Evolutionary conservation across 2,329 filamentous ascomycete genomes (phyloP), one percentile per base, ranked within the genome.

Genomic region (Aspergillus fischeri): DNA sequence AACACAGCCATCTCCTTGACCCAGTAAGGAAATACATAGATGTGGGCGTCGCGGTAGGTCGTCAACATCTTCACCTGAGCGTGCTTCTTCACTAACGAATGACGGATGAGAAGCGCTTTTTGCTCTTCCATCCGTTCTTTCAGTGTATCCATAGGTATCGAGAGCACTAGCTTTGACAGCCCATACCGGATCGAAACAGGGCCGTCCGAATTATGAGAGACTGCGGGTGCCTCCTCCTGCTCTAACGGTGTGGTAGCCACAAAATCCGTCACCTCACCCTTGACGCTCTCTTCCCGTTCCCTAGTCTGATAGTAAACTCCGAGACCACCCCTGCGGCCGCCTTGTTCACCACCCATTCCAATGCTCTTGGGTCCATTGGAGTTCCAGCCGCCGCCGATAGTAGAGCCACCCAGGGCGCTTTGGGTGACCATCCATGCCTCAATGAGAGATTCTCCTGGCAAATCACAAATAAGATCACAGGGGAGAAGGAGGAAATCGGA

Each of bases 21-120:
- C 93, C 94, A 97, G 63, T 86, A 86, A 0, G 94, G 94, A 64
- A 99, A 90, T 61, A 99, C 86, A 74, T 99, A 99, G 57, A 97
- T 88, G 70, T 97, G 93, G 0, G 93, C 90, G 71, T 97, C 93
- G 45, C 94, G 85, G 71, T 95, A 88, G 3, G 87, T 91, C 14
- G 87, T 93, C 58, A 92, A 81, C 81, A 97, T 88, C 65, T 88
- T 88, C 45, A 96, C 80, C 35, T 86, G 85, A 9, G 90, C 86
- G 67, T 96, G 87, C 63, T 85, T 85, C 57, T 86, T 83, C 11
- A 97, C 78, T 29, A 97, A 80, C 3, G 86, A 86, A 67, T 93
- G 88, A 3, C 93, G 86, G 47, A 96, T 76, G 0, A 90, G 86
- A 42, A 78, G 69, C 28, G 73, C 73, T 60, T 89, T 90, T 64